Percentiles rank a stretch among this genome's conserved stretches.
These are phyloP conservation scores for Trypanosoma congolense DNA, from an alignment of 208 protist species.

Conservation along the genomic window DNA sequence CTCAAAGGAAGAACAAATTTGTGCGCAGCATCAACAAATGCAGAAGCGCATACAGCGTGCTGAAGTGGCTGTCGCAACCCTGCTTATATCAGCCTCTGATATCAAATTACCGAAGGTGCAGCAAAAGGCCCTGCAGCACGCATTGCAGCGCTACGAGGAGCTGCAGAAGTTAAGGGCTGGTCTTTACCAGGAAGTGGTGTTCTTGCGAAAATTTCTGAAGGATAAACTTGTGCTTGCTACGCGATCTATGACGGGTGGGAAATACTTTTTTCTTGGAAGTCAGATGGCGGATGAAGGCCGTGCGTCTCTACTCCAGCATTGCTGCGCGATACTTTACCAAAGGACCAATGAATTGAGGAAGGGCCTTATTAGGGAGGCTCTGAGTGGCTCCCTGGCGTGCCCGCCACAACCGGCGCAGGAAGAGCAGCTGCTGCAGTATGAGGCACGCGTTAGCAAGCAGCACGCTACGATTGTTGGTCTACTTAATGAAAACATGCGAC, in stretches of 20 bases:
- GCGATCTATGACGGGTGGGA: neutral
- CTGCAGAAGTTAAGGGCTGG: conserved; percentile 24
- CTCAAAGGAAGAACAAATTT: conserved; percentile 2
- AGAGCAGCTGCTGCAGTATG: conserved; percentile 18
- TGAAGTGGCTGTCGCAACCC: conserved; percentile 9
- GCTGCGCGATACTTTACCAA: conserved; percentile 9
- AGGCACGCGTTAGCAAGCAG: conserved; percentile 27
- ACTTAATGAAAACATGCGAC: conserved; percentile 39
- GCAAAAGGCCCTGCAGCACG: conserved; percentile 12
- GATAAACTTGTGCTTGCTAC: conserved; percentile 1
- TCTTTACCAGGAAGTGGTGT: conserved; percentile 37
- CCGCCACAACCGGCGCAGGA: conserved; percentile 13
- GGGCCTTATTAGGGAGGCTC: neutral
- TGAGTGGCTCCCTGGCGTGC: conserved; percentile 8
- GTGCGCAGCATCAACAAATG: conserved; percentile 7
- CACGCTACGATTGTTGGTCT: conserved; percentile 35
- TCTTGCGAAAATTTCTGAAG: conserved; percentile 31
- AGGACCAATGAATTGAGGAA: conserved; percentile 5
- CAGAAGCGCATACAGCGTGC: conserved; percentile 11
- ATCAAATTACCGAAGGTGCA: conserved; percentile 23
- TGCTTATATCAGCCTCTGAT: conserved; percentile 18
- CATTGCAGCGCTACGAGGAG: conserved; percentile 13
- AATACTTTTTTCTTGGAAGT: neutral
- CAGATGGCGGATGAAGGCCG: conserved; percentile 17
- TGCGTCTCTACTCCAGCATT: conserved; percentile 13